Base-by-base conservation (phyloP, 106 monocot species). In the Ottelia alismoides region DNA sequence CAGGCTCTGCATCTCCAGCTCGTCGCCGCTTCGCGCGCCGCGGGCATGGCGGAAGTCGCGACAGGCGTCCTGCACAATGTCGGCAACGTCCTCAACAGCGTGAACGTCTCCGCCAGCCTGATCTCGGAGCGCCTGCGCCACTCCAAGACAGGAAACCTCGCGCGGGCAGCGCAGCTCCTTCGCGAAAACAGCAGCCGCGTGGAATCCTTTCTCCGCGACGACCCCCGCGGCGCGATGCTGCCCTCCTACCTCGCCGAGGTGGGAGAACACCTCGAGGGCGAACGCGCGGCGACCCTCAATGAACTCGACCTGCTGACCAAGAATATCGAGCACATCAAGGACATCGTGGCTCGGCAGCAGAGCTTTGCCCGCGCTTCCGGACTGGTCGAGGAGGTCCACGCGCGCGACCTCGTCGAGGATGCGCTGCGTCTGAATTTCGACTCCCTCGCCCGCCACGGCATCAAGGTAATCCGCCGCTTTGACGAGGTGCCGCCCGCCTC, bases 41-140 rank as follows among this genome's bases (percentile, higher is more conserved):
- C 35, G 35, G 35, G 35, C 35, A 40, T 40, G 35, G 35, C 35
- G 35, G 35, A 40, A 40, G 14, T 40, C 35, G 35, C 35, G 9
- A 40, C 35, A 14, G 14, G 35, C 14, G 35, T 40, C 9, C 35
- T 40, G 35, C 35, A 40, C 35, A 40, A 40, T 40, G 35, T 40
- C 35, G 35, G 35, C 35, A 40, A 40, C 35, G 35, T 40, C 35
- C 35, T 40, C 35, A 40, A 40, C 35, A 40, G 35, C 35, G 35
- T 40, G 35, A 40, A 40, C 35, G 35, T 40, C 5, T 40, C 35
- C 9, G 14, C 35, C 35, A 40, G 9, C 35, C 35, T 40, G 35
- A 14, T 40, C 35, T 6, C 9, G 9, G 35, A 40, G 5, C 35
- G 35, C 35, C 35, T 40, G 35, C 35, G 14, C 5, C 5, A 40